Conservation (phyloP, 176 grass and related monocot genomes). For the Hyparrhenia diplandra region DNA sequence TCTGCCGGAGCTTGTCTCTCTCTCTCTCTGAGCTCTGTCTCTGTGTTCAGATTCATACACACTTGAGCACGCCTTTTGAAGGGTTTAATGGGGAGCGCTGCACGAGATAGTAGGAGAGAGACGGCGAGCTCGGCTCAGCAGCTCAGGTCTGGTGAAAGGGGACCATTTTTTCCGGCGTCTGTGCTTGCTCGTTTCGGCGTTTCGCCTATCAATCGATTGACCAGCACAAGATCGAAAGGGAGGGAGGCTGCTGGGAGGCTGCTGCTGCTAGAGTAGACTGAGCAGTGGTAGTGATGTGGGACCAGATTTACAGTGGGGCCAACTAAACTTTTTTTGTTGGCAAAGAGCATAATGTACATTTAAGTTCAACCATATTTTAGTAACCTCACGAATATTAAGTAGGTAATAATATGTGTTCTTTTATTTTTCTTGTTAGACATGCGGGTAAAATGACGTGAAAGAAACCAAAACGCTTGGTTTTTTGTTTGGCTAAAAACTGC, state of each 20-base stretch:
- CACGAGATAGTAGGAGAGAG: slow-evolving; percentile 8
- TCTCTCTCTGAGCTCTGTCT: background rate
- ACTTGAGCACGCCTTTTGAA: slow-evolving; percentile 25
- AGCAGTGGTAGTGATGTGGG: too few relatives aligned
- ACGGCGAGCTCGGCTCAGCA: background rate
- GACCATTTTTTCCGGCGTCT: slow-evolving; percentile 1
- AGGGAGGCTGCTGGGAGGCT: too few relatives aligned
- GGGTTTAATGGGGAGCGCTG: background rate
- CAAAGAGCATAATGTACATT: too few relatives aligned
- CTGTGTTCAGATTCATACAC: slow-evolving; percentile 18
- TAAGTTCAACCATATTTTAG: too few relatives aligned
- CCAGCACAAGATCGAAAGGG: background rate
- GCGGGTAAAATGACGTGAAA: too few relatives aligned
- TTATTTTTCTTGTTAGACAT: too few relatives aligned
- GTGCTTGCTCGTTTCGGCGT: slow-evolving; percentile 15
- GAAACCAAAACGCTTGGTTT: too few relatives aligned
- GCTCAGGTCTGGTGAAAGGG: background rate
- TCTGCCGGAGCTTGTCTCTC: background rate
- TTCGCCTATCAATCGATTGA: slow-evolving; percentile 22
- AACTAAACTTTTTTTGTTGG: background rate
- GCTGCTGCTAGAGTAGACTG: too few relatives aligned
- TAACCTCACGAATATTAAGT: too few relatives aligned
- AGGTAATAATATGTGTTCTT: too few relatives aligned
- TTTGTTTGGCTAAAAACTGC: too few relatives aligned
- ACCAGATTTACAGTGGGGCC: background rate